Base-by-base conservation (phyloP, 768 basidiomycete species). In the Lentinula edodes region DNA sequence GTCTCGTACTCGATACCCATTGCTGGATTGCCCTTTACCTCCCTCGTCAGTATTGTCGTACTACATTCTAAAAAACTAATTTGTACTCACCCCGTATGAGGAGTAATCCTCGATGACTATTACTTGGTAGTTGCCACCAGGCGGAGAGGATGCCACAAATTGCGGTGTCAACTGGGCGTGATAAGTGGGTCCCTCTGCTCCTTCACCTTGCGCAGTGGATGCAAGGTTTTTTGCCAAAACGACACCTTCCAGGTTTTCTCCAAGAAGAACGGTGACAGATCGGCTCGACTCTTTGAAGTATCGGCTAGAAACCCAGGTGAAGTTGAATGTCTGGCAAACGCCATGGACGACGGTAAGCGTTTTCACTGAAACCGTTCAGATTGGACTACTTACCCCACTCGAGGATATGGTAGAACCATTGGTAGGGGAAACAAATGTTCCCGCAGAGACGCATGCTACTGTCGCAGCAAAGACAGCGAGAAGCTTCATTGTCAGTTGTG, bases 241-340 rank as follows among this genome's bases (percentile, higher is more conserved):
- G 32, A 58, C 28, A 20, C 57, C 46, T 32, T 46, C 42, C 5
- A n/a, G 15, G 20, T 46, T 58, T n/a, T 3, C 28, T 8, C 28
- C 23, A 3, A 58, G 28, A 13, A 58, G 57, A 18, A 58, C 57
- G 5, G 57, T 18, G 20, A 58, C 34, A 13, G 57, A 58, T 20
- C 34, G 38, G 32, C 57, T 58, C 10, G 57, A 46, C 46, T 58
- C 57, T 18, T 58, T 46, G 43, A 58, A 58, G 57, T 58, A 58
- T 16, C 57, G 41, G 43, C 57, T 34, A 39, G 57, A 58, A 5
- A 46, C 32, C 57, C 57, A 58, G 6, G 57, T 58, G 10, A 58
- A 58, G 43, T 58, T 58, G 57, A 58, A 58, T 7, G 41, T 4
- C 57, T 58, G 18, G 9, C 12, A 3, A 32, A 36, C 2, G 9